phyloP scores from a whole-genome alignment of 192 early-diverging fungal species.

The Phlyctochytrium planicorne region DNA sequence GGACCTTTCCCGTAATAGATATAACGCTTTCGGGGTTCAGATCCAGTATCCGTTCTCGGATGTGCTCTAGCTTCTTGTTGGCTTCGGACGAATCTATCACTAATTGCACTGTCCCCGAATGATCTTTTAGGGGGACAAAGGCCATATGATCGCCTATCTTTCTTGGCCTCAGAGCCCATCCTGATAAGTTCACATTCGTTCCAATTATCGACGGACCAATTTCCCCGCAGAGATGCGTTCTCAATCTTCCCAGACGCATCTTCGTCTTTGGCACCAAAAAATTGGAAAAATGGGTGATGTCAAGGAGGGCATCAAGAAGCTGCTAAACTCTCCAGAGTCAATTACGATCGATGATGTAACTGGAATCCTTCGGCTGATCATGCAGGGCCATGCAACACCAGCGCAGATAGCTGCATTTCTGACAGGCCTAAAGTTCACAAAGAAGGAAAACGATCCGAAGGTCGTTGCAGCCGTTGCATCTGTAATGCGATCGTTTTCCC shows the following conservation, averaged over 20 bases:
- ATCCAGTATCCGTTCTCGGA: conserved; percentile 44
- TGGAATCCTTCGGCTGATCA: conserved; percentile 66
- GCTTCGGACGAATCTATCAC: conserved; percentile 40
- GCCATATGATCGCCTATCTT: conserved; percentile 68
- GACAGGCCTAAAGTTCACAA: conserved; percentile 66
- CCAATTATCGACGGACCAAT: conserved; percentile 57
- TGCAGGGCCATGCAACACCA: conserved; percentile 72
- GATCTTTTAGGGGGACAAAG: conserved; percentile 80
- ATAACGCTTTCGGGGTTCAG: conserved; percentile 74
- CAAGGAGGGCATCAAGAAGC: neutral
- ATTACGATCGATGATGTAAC: conserved; percentile 62
- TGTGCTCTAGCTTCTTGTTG: neutral
- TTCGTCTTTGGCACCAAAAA: neutral
- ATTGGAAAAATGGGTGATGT: neutral
- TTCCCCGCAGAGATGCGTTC: conserved; percentile 83
- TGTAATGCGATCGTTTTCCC: conserved; percentile 64
- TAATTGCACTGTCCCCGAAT: conserved; percentile 72
- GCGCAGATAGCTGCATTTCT: conserved; percentile 91
- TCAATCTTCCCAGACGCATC: conserved; percentile 12
- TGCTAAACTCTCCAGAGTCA: conserved; percentile 42
- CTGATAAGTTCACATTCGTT: conserved; percentile 66
- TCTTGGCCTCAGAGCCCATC: conserved; percentile 65
- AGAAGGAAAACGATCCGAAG: conserved; percentile 69
- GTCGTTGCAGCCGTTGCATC: conserved; percentile 77
- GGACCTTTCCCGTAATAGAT: conserved; percentile 63